Evolutionary conservation across 768 basidiomycete species (phyloP).

Genomic region (Leccinum fibrillosum): DNA sequence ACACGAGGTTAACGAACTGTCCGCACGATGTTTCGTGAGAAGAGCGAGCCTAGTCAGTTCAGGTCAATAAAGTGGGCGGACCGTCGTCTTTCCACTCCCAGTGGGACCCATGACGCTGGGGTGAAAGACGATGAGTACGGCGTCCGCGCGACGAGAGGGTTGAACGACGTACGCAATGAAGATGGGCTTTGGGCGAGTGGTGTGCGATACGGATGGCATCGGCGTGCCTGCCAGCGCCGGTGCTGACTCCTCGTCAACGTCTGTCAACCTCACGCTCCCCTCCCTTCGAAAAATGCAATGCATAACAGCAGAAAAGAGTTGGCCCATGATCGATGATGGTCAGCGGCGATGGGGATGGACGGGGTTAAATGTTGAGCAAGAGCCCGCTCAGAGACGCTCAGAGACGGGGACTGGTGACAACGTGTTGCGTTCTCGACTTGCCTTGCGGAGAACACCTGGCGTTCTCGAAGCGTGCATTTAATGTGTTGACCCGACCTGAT

Average conservation of each 20-base stretch:
- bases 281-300: constrained; percentile 7
- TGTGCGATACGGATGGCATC: neutral
- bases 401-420: constrained; percentile 8
- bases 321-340: constrained; percentile 19
- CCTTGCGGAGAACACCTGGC: constrained; percentile 7
- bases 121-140: constrained; percentile 3
- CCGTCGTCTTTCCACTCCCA: constrained; percentile 32
- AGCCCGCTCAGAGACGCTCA: neutral
- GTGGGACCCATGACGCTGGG: constrained; percentile 29
- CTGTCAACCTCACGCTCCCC: constrained; percentile 13
- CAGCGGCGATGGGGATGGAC: constrained; percentile 9
- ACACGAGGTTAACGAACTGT: constrained; percentile 35
- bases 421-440: neutral
- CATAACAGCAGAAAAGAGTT: constrained; percentile 8
- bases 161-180: constrained; percentile 25
- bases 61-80: constrained; percentile 7
- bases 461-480: constrained; percentile 1
- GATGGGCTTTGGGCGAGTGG: constrained; percentile 13
- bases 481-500: neutral
- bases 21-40: neutral
- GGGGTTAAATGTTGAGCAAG: neutral
- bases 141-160: neutral
- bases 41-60: neutral
- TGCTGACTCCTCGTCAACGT: constrained; percentile 17
- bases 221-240: neutral